A percentile compares a stretch with the other conserved stretches of the same genome.
These are phyloP conservation scores for Jaapia argillacea DNA, from an alignment of 768 basidiomycete species.

Conservation along the genomic window DNA sequence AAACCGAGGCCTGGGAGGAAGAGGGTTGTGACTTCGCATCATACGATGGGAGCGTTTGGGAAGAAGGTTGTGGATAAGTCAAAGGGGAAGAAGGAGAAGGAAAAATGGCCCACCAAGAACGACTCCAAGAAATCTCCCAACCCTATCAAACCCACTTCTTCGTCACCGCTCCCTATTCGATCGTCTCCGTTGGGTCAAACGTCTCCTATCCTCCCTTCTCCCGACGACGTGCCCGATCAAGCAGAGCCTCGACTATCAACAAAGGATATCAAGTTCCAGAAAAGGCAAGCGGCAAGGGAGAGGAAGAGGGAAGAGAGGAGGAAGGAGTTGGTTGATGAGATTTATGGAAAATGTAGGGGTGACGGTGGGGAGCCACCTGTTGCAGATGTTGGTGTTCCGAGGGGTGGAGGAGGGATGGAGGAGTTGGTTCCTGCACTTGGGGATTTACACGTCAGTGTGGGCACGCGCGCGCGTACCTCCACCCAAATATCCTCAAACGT, in stretches of 20 bases:
- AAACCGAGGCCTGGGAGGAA: constrained; percentile 61
- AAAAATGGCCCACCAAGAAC: constrained; percentile 2
- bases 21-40: constrained; percentile 15
- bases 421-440: no score
- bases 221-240: not conserved
- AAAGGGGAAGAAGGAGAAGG: constrained; percentile 11
- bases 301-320: constrained; percentile 38
- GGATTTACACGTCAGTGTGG: no score
- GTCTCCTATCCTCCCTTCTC: not conserved
- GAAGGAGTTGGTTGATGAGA: constrained; percentile 8
- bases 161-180: no score
- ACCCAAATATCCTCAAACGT: no score
- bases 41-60: constrained; percentile 17
- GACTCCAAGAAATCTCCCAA: constrained; percentile 2
- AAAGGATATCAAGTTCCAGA: constrained; percentile 21
- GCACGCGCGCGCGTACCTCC: no score
- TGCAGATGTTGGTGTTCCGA: no score
- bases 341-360: no score
- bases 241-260: constrained; percentile 3
- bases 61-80: constrained; percentile 5
- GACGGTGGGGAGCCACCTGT: no score
- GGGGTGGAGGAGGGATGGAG: no score
- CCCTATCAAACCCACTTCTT: no score
- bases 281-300: constrained; percentile 38
- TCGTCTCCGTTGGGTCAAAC: no score